These are phyloP conservation scores for Hirschfeldia incana DNA, from an alignment of 345 rosid species.

Conservation along the genomic window DNA sequence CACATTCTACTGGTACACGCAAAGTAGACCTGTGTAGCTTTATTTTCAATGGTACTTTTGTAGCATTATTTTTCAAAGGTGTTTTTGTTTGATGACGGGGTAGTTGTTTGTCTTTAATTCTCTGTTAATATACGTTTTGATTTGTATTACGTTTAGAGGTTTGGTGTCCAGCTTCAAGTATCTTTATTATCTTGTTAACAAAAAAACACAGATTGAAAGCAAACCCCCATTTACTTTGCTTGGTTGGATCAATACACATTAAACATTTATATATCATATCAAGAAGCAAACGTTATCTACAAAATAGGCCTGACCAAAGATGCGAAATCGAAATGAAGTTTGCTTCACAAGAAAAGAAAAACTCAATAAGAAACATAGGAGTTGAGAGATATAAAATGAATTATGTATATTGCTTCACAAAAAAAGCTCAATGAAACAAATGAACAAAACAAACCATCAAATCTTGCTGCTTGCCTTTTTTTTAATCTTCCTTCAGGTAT, in stretches of 20 bases:
- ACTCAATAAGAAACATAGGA: background rate
- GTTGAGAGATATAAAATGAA: constrained; percentile 1
- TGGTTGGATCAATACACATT: background rate
- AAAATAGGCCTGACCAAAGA: background rate
- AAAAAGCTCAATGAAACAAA: background rate
- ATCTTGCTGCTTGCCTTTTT: constrained; percentile 19
- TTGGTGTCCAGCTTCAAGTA: too few species aligned
- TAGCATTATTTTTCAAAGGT: too few species aligned
- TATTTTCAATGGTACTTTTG: too few species aligned
- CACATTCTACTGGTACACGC: too few species aligned
- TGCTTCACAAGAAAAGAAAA: constrained; percentile 11
- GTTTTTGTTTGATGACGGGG: too few species aligned
- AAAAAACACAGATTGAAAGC: background rate
- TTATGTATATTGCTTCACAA: constrained; percentile 1
- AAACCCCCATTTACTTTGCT: background rate
- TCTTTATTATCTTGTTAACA: too few species aligned
- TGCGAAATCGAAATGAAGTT: background rate
- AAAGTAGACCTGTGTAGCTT: too few species aligned
- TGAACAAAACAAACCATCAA: background rate
- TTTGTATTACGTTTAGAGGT: too few species aligned
- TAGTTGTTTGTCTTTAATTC: too few species aligned
- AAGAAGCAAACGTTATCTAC: constrained; percentile 28
- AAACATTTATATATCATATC: background rate
- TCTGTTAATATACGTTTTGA: too few species aligned
- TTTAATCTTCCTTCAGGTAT: constrained; percentile 50